Evolutionary conservation across 306 rosid genomes (phyloP), one percentile per base, ranked within the genome.

Genomic region (Albizia julibrissin): DNA sequence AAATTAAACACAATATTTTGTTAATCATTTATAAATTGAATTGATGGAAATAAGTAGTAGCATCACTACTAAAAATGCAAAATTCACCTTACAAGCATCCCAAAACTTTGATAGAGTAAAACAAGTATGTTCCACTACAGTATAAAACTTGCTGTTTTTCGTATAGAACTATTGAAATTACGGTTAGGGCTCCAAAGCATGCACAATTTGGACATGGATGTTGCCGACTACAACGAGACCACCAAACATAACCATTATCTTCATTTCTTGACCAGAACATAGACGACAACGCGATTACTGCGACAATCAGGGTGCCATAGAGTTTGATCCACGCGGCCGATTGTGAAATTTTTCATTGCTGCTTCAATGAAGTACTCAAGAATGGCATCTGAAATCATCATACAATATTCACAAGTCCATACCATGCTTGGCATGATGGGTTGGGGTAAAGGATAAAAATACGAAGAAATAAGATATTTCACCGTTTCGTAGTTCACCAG

Each of bases 401-500:
- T 65, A 58, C 49, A 72, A 58, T 19, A 76, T n/a, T 81, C 22
- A 85, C 59, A 66, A 80, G 10, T 81, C 22, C 79, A 72, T 70
- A 29, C 76, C 26, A 74, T 65, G 39, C 27, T 62, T 18, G 79
- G 54, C 31, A 78, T 44, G 58, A 78, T 50, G 59, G 42, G 44
- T 47, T 70, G 37, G 26, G 40, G 18, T 65, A 21, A 46, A 29
- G 22, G 69, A 68, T 65, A 44, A 26, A 22, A 50, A 74, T 47
- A 71, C 8, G 21, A 34, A 56, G 78, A 46, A 27, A 27, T 31
- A 47, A 68, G 22, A 75, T 24, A 9, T 49, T 52, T 79, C 82
- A 91, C 98, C 97, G 65, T 93, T 93, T 77, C 98, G 79, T 69
- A 91, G 94, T 75, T 90, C 98, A 26, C 98, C 98, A 3, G 93